Percentiles rank a stretch among this genome's conserved stretches.
Conservation (phyloP, 1,284 basidiomycete genomes). For the Schizophyllum amplum region DNA sequence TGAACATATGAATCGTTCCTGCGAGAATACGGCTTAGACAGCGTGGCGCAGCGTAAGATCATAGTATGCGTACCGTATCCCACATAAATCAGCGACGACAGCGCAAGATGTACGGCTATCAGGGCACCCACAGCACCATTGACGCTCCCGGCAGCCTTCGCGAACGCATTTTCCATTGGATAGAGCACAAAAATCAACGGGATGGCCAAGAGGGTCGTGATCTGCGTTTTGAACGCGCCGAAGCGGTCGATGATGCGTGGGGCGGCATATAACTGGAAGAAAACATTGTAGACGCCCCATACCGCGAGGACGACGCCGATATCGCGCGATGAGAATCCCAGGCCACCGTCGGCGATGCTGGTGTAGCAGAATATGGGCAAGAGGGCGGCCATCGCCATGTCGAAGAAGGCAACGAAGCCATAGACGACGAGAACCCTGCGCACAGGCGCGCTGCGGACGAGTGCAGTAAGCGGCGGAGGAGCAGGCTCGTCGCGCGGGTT, state of each 20-base stretch:
- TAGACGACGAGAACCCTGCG: background rate
- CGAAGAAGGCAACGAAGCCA: conserved; percentile 8
- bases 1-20: background rate
- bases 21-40: background rate
- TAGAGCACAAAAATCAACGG: conserved; percentile 14
- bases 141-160: conserved; percentile 14
- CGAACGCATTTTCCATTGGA: conserved; percentile 18
- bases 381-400: conserved; percentile 21
- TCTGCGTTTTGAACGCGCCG: conserved; percentile 18
- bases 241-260: conserved; percentile 16
- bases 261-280: conserved; percentile 20
- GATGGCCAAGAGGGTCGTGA: conserved; percentile 11
- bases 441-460: background rate
- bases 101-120: conserved; percentile 1
- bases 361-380: conserved; percentile 26
- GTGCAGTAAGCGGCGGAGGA: background rate
- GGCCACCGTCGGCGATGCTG: conserved; percentile 21
- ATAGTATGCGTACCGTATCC: background rate
- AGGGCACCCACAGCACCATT: conserved; percentile 14
- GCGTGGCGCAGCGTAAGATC: background rate
- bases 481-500: too few relatives aligned
- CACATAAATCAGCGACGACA: background rate
- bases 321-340: conserved; percentile 22
- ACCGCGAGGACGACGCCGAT: conserved; percentile 24
- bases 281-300: conserved; percentile 22